phyloP scores from a whole-genome alignment of 495 filamentous ascomycete genomes.

The Geoglossum glabrum region DNA sequence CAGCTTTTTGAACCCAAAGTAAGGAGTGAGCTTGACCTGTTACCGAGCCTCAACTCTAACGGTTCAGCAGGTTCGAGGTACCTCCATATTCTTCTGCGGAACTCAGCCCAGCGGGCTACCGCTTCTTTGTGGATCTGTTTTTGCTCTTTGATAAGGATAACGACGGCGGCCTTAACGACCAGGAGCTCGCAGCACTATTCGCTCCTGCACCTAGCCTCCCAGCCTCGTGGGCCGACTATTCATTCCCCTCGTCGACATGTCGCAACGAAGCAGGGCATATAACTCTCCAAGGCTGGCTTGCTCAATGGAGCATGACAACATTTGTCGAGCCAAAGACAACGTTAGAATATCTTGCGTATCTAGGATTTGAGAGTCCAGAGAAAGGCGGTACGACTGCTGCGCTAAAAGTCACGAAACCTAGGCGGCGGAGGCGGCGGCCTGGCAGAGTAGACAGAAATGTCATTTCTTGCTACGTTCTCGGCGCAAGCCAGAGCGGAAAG shows the following conservation, averaged over 20 bases:
- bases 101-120: slow-evolving; percentile 81
- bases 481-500: slow-evolving; percentile 25
- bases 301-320: slow-evolving; percentile 99
- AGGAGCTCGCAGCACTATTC: slow-evolving; percentile 69
- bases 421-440: slow-evolving; percentile 60
- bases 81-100: slow-evolving; percentile 82
- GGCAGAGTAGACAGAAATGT: slow-evolving; percentile 85
- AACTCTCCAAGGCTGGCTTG: slow-evolving; percentile 92
- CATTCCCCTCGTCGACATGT: slow-evolving; percentile 83
- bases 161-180: slow-evolving; percentile 75
- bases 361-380: slow-evolving; percentile 56
- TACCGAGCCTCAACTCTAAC: neutral
- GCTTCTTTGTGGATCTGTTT: slow-evolving; percentile 95
- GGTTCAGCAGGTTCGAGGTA: slow-evolving; percentile 44
- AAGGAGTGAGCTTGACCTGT: neutral
- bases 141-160: slow-evolving; percentile 91
- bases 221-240: slow-evolving; percentile 61
- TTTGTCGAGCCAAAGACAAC: slow-evolving; percentile 91
- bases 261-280: slow-evolving; percentile 89
- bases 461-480: slow-evolving; percentile 87
- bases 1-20: slow-evolving; percentile 69
- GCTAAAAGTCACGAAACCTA: slow-evolving; percentile 75
- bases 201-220: slow-evolving; percentile 85
- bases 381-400: slow-evolving; percentile 55
- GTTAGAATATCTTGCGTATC: slow-evolving; percentile 81